Evolutionary conservation across 495 filamentous ascomycete genomes (phyloP).

Genomic region (Peziza echinospora): DNA sequence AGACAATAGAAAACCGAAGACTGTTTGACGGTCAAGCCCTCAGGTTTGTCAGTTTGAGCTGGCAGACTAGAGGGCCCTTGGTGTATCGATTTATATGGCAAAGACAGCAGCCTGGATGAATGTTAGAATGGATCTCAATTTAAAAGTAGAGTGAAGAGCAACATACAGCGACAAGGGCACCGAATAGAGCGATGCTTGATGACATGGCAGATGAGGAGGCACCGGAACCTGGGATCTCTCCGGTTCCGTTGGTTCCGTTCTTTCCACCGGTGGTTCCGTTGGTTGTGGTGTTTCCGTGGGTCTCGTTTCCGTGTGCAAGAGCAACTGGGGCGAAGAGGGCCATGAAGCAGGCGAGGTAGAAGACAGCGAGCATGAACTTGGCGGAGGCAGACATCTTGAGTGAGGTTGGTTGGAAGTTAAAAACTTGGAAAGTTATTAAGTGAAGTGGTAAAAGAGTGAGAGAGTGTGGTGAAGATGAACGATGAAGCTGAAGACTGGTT

Average conservation of each 20-base stretch:
- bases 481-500: neutral
- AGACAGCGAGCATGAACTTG: neutral
- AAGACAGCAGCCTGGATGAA: constrained; percentile 13
- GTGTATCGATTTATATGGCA: constrained; percentile 16
- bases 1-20: too few species aligned
- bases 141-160: neutral
- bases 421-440: too few species aligned
- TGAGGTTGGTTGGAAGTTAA: neutral
- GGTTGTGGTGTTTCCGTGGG: neutral
- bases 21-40: too few species aligned
- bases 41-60: too few species aligned
- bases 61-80: too few species aligned
- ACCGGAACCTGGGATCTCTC: neutral
- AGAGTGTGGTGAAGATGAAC: neutral
- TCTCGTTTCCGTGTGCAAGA: neutral
- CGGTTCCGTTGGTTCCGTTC: neutral
- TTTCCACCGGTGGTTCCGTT: neutral
- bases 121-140: neutral
- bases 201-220: constrained; percentile 2
- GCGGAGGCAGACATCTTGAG: neutral
- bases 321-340: neutral
- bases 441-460: neutral
- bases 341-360: neutral
- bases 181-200: constrained; percentile 16
- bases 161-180: constrained; percentile 17